These are phyloP conservation scores for Pyronema domesticum DNA, from an alignment of 495 filamentous ascomycete genomes.

Conservation along the genomic window DNA sequence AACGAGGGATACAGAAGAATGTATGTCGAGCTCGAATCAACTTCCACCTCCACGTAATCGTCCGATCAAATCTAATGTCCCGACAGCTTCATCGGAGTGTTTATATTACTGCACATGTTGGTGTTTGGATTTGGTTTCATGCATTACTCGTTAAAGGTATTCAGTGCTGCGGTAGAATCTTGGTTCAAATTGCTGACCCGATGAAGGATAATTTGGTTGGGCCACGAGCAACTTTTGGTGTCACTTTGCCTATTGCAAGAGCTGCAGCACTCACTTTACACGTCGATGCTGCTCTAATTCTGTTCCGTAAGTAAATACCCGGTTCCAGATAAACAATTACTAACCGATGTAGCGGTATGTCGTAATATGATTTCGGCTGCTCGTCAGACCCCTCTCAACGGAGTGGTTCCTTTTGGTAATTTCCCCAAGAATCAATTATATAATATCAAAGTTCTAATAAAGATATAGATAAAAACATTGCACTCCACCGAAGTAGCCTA, in stretches of 20 bases:
- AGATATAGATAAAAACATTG: constrained; percentile 51
- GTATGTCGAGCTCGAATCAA: constrained; percentile 28
- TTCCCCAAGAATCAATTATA: not conserved
- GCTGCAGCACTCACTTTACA: constrained; percentile 53
- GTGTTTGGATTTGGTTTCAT: constrained; percentile 59
- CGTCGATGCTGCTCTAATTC: constrained; percentile 54
- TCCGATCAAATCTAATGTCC: constrained; percentile 13
- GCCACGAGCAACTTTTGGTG: constrained; percentile 44
- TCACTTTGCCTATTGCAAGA: constrained; percentile 54
- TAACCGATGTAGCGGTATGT: constrained; percentile 39
- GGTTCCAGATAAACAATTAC: not conserved
- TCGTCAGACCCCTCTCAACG: constrained; percentile 55
- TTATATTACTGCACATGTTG: constrained; percentile 45
- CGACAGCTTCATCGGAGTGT: constrained; percentile 49
- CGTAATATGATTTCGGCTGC: constrained; percentile 58
- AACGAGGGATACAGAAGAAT: constrained; percentile 61
- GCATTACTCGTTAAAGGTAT: constrained; percentile 48
- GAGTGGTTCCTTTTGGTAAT: constrained; percentile 52
- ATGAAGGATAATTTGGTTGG: constrained; percentile 39
- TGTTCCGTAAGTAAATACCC: constrained; percentile 35
- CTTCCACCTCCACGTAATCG: not conserved
- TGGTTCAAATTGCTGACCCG: not conserved
- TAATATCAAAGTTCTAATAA: constrained; percentile 7
- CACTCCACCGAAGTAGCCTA: constrained; percentile 48
- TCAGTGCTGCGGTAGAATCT: not conserved